Conservation (phyloP, 495 filamentous ascomycete genomes). For the Amphirosellinia nigrospora region DNA sequence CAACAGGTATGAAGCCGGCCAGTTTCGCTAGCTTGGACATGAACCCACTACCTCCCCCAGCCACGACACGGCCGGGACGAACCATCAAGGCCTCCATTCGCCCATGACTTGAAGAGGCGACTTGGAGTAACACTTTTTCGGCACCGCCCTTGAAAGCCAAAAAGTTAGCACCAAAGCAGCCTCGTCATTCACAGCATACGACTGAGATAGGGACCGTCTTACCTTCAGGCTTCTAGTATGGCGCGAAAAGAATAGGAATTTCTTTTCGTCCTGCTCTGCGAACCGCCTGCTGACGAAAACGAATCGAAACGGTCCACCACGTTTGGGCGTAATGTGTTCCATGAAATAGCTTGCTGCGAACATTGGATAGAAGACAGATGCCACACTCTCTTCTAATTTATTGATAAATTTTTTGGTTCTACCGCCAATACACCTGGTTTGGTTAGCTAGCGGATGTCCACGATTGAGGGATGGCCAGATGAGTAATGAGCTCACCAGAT, state of each 20-base stretch:
- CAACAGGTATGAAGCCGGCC: conserved; percentile 38
- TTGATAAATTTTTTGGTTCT: conserved; percentile 38
- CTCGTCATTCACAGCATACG: not conserved
- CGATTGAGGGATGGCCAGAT: not conserved
- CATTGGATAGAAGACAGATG: conserved; percentile 53
- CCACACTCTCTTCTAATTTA: conserved; percentile 39
- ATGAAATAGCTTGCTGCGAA: conserved; percentile 50
- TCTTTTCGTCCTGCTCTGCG: conserved; percentile 55
- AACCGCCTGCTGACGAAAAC: conserved; percentile 56
- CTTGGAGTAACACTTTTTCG: conserved; percentile 46
- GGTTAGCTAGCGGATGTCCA: conserved; percentile 5
- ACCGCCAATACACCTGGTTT: conserved; percentile 41
- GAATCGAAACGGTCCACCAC: conserved; percentile 53
- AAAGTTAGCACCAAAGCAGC: conserved; percentile 15
- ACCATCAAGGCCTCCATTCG: conserved; percentile 39
- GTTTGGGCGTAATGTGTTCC: conserved; percentile 28
- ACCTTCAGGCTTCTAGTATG: conserved; percentile 56
- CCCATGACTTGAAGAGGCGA: conserved; percentile 39
- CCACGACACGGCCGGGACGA: conserved; percentile 45
- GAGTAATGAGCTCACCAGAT: conserved; percentile 50
- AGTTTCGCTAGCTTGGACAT: conserved; percentile 34
- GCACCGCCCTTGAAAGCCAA: conserved; percentile 43
- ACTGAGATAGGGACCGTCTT: not conserved
- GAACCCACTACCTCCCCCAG: conserved; percentile 37
- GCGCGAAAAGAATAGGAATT: conserved; percentile 48